Percentiles rank a stretch among this genome's conserved stretches.
phyloP scores from a whole-genome alignment of 208 protist genomes.

The Novymonas esmeraldas region DNA sequence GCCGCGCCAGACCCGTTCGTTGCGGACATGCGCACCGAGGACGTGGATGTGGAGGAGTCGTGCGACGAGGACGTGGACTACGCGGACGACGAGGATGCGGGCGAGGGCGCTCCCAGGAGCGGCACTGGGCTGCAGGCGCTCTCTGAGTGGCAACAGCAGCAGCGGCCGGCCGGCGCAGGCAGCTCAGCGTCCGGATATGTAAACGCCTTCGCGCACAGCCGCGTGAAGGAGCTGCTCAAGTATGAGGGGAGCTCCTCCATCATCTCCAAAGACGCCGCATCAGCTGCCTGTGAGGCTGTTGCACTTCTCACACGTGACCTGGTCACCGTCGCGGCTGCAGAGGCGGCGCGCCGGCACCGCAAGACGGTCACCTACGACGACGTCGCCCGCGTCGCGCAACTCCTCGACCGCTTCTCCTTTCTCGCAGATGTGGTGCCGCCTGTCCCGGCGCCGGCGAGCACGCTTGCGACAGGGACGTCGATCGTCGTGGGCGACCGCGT shows the following conservation, averaged over 20 bases:
- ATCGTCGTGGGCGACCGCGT: constrained; percentile 22
- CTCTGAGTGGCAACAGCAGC: neutral
- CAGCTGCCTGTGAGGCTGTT: constrained; percentile 61
- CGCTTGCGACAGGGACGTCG: constrained; percentile 4
- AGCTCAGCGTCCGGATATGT: neutral
- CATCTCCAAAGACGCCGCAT: constrained; percentile 50
- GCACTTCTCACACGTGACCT: constrained; percentile 69
- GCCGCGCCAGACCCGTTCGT: neutral
- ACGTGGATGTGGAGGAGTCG: neutral
- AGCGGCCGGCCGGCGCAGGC: neutral
- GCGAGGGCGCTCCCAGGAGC: neutral
- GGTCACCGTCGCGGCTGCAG: constrained; percentile 41
- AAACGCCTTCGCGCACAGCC: constrained; percentile 50
- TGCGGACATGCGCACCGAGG: constrained; percentile 1
- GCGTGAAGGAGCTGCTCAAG: constrained; percentile 74
- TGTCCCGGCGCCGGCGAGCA: neutral
- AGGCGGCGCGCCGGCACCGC: constrained; percentile 52
- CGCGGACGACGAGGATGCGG: constrained; percentile 22
- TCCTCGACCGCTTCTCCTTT: constrained; percentile 78
- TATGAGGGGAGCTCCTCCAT: constrained; percentile 57
- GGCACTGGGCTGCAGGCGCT: neutral
- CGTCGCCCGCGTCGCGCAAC: constrained; percentile 51
- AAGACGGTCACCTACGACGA: constrained; percentile 78
- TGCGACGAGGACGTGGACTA: neutral
- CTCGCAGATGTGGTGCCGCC: constrained; percentile 61